phyloP scores from a whole-genome alignment of 2,329 filamentous ascomycete genomes.

The Periconia digitata region DNA sequence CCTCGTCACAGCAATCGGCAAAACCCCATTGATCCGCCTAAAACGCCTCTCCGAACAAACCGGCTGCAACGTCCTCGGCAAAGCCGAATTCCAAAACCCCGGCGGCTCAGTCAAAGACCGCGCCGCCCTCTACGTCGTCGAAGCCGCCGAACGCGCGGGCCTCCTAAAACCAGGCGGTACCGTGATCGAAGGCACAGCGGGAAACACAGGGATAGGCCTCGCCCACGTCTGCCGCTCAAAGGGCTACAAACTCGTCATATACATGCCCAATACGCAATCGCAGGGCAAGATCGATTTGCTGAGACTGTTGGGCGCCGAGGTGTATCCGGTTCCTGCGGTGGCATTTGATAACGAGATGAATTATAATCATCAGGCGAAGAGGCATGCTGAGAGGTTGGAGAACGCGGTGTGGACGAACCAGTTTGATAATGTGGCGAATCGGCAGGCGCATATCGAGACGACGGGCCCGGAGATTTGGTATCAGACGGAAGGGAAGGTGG shows the following conservation, averaged over 20 bases:
- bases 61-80: constrained; percentile 90
- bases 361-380: constrained; percentile 93
- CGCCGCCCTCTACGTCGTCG: constrained; percentile 89
- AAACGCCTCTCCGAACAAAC: constrained; percentile 87
- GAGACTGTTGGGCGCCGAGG: constrained; percentile 86
- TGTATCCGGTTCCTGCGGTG: constrained; percentile 93
- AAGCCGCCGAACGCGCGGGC: constrained; percentile 87
- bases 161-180: constrained; percentile 83
- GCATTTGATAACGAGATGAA: constrained; percentile 94
- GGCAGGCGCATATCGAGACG: constrained; percentile 92
- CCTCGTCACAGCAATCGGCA: constrained; percentile 97
- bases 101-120: constrained; percentile 96
- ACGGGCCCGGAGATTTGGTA: constrained; percentile 97
- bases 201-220: constrained; percentile 96
- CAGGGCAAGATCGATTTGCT: constrained; percentile 97
- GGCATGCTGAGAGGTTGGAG: constrained; percentile 82
- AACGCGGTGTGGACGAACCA: constrained; percentile 99
- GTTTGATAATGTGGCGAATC: constrained; percentile 95
- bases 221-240: constrained; percentile 92
- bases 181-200: constrained; percentile 94
- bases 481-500: constrained; percentile 81
- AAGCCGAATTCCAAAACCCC: constrained; percentile 98
- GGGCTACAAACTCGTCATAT: constrained; percentile 95
- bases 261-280: constrained; percentile 99
- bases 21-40: constrained; percentile 90